Evolutionary conservation across 495 filamentous ascomycete species (phyloP).

Genomic region (Annulohypoxylon nitens): DNA sequence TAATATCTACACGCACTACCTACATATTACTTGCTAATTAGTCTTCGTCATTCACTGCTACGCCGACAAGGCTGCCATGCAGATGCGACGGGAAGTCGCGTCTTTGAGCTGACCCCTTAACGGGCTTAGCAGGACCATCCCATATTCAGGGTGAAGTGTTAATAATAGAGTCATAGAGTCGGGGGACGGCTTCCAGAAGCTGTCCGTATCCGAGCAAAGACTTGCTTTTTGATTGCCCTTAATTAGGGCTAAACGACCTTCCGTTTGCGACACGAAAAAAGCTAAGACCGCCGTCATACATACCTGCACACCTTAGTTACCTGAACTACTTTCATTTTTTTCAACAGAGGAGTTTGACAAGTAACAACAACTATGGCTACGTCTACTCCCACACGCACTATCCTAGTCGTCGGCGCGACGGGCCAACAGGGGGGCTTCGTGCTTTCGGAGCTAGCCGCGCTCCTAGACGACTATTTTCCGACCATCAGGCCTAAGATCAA

Average conservation of each 20-base stretch:
- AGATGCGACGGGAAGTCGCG: background rate
- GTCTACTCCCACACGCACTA: conserved; percentile 43
- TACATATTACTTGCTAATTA: background rate
- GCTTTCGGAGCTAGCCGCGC: conserved; percentile 65
- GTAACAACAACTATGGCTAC: conserved; percentile 35
- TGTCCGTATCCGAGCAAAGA: background rate
- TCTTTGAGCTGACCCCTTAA: background rate
- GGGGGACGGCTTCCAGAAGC: conserved; percentile 5
- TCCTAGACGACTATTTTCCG: conserved; percentile 45
- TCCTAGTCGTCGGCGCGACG: conserved; percentile 78
- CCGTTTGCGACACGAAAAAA: background rate
- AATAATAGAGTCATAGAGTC: background rate
- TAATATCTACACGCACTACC: background rate
- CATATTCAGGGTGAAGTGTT: background rate
- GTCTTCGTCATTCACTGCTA: background rate
- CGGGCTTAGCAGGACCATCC: background rate
- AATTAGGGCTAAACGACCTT: conserved; percentile 3
- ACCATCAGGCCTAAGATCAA: conserved; percentile 57
- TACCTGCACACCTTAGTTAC: background rate
- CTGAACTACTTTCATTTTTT: no score
- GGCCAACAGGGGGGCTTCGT: conserved; percentile 78
- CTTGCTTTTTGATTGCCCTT: conserved; percentile 8
- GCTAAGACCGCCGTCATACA: background rate
- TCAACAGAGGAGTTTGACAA: background rate
- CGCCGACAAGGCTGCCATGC: background rate